Evolutionary conservation across 192 early-diverging fungal species (phyloP), one percentile per base, ranked within the genome.

Genomic region (Cetraspora pellucida): DNA sequence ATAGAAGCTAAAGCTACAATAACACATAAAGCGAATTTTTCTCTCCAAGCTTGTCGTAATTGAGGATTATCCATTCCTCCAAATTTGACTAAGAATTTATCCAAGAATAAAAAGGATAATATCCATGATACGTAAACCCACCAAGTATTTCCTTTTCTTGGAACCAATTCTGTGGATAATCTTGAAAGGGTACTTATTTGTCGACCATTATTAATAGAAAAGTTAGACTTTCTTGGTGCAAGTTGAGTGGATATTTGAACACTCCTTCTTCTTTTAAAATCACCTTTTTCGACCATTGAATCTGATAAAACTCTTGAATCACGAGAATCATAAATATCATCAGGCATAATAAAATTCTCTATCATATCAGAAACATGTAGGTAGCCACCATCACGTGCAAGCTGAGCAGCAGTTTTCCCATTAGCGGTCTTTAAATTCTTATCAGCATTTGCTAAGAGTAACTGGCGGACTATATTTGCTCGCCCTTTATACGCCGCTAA

Each of bases 21-120:
- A 25, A 83, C 77, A 28, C 81, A 83, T 10, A 87, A 77, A 7
- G 88, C 81, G 21, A 89, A 85, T 71, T 89, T 89, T 73, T 89
- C 87, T 78, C 86, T 73, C 87, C 87, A 89, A 23, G 87, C 87
- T 65, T 89, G 87, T 17, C 72, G 25, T 25, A 46, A 7, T 60
- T 19, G 10, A 23, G 19, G 6, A 45, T 60, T 43, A 25, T 6
- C n/a, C 57, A 74, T 45, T 45, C 52, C 43, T 13, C 72, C 72
- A 60, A 60, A 44, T 27, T 21, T 60, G n/a, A 13, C 21, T 11
- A 74, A 30, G 2, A 57, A 74, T 44, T 37, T 17, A 60, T 74
- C 58, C 9, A 27, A 21, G 9, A 74, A n/a, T 3, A n/a, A 25
- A 13, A 43, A n/a, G 8, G 72, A 59, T 7, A 44, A 1, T 19